Conservation (phyloP, 2,329 filamentous ascomycete genomes). For the Talaromyces rugulosus region DNA sequence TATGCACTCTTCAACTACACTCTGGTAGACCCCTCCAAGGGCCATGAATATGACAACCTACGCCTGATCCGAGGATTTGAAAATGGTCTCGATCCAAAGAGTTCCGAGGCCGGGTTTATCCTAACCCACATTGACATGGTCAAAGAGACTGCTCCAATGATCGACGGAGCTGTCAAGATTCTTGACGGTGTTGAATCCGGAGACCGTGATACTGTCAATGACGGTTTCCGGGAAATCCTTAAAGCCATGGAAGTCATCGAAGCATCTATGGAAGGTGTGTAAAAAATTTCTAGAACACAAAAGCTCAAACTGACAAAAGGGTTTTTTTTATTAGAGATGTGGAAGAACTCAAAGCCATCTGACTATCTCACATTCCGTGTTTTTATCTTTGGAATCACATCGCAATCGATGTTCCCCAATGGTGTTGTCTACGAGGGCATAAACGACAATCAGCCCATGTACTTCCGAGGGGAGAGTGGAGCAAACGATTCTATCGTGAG, state of each 20-base stretch:
- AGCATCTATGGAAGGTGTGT: conserved; percentile 68
- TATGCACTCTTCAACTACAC: conserved; percentile 63
- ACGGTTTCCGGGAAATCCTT: conserved; percentile 59
- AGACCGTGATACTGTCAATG: conserved; percentile 58
- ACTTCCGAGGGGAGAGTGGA: conserved; percentile 86
- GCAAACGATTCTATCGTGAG: conserved; percentile 85
- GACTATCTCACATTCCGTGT: conserved; percentile 89
- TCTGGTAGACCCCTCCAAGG: conserved; percentile 52
- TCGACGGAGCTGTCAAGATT: conserved; percentile 66
- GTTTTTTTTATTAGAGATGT: conserved; percentile 60
- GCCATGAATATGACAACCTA: conserved; percentile 59
- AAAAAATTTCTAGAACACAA: neutral
- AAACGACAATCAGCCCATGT: conserved; percentile 64
- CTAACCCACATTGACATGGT: conserved; percentile 96
- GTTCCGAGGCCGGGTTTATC: conserved; percentile 94
- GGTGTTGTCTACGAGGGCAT: conserved; percentile 88
- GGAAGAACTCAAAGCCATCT: conserved; percentile 76
- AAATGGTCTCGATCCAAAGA: conserved; percentile 76
- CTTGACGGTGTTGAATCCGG: conserved; percentile 54
- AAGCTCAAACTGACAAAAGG: neutral
- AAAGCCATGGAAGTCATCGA: conserved; percentile 67
- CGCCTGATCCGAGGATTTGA: conserved; percentile 89
- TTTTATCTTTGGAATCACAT: conserved; percentile 95
- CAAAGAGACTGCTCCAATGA: conserved; percentile 71
- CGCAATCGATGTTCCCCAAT: conserved; percentile 88